Evolutionary conservation across 768 basidiomycete genomes (phyloP), one percentile per base, ranked within the genome.

Genomic region (Psilocybe cyanescens): DNA sequence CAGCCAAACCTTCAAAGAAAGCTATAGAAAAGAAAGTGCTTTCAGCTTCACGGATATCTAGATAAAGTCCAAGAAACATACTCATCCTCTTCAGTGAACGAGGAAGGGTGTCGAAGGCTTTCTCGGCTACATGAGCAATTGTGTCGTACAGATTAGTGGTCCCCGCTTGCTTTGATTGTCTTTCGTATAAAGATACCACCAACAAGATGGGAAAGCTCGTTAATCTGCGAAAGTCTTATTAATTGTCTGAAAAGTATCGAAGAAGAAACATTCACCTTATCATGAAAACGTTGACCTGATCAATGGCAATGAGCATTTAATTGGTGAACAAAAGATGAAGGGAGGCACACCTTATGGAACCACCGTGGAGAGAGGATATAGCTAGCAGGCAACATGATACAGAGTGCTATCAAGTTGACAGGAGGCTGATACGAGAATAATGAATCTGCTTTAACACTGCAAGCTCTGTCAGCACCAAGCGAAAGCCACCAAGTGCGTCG

Each of bases 361-460:
- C 95, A 98, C 57, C 97, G 82, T n/a, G 95, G 94, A 6, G 83
- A 83, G n/a, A 97, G 79, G 55, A 95, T 75, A 72, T 92, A 95
- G 65, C 89, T 92, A 19, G 91, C 81, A 1, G 97, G 95, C 63
- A 95, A 80, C 83, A 99, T 90, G 64, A 97, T 79, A 55, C 87
- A 86, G 12, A 99, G 78, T 0, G 97, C 97, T 46, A 96, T 62
- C 5, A 98, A 75, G 73, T 99, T 99, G 68, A 99, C 76, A 0
- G 97, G 97, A 0, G 97, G 91, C 69, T 95, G 94, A 72, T 98
- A 98, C 24, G 92, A 95, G 72, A 97, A 98, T 11, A 98, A 72
- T 0, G 87, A 93, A 72, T 98, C 95, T 29, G 92, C 93, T 69
- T 95, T 94, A 53, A 94, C 93, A 39, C 92, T 68, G 59, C 16